Percentiles rank a stretch among this genome's conserved stretches.
phyloP scores from a whole-genome alignment of 345 rosid species.

The Hibiscus tridactylites region DNA sequence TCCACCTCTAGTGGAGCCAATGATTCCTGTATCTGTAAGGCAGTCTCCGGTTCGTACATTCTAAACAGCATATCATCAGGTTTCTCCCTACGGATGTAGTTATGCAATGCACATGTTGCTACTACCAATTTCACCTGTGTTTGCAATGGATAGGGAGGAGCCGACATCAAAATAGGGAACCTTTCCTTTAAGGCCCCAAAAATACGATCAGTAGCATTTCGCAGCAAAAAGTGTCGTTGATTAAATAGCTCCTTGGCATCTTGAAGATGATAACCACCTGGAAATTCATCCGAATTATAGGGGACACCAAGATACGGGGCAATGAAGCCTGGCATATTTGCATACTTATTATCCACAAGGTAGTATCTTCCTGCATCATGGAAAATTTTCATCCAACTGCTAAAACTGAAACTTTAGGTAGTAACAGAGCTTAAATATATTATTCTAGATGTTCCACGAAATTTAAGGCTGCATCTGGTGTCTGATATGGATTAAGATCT shows the following conservation, averaged over 20 bases:
- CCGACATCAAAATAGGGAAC: constrained; percentile 69
- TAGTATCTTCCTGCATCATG: constrained; percentile 65
- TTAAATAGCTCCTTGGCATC: constrained; percentile 66
- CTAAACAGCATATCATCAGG: constrained; percentile 62
- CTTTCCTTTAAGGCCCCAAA: constrained; percentile 74
- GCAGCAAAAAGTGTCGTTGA: constrained; percentile 53
- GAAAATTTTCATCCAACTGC: constrained; percentile 3
- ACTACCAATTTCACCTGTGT: constrained; percentile 83
- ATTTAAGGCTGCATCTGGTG: background rate
- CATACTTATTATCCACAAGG: constrained; percentile 54
- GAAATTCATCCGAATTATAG: constrained; percentile 30
- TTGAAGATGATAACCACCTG: constrained; percentile 38
- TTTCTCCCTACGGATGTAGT: constrained; percentile 62
- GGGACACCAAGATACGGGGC: constrained; percentile 55
- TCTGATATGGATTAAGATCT: background rate
- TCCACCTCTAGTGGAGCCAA: constrained; percentile 25
- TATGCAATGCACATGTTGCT: constrained; percentile 80
- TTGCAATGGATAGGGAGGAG: constrained; percentile 88
- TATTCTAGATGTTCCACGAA: background rate
- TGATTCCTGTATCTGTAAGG: constrained; percentile 31
- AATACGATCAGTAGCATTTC: constrained; percentile 35
- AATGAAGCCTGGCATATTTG: constrained; percentile 69
- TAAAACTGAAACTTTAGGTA: background rate
- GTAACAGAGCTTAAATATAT: constrained; percentile 1
- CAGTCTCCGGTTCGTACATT: constrained; percentile 37